Evolutionary conservation across 2,329 filamentous ascomycete genomes (phyloP), one percentile per base, ranked within the genome.

Genomic region (Exophiala spinifera): DNA sequence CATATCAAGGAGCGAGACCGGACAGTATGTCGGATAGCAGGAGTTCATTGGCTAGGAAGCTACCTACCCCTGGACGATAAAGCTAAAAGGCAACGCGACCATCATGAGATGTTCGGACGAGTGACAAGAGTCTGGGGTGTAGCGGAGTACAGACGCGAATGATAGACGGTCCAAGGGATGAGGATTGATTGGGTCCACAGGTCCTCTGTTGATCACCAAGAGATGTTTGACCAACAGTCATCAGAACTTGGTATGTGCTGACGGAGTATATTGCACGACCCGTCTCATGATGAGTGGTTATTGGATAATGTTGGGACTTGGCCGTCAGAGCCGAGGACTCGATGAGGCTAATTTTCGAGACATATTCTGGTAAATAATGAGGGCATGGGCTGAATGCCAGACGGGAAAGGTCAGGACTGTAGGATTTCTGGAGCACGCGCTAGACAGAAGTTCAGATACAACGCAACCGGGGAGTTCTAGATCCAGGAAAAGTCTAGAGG

Each of bases 81-180:
- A 3, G 20, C 23, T 3, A 44, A 25, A 23, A 25, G 19, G 1
- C 42, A 25, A 44, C 42, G 37, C 47, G 34, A 40, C 8, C 15
- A 50, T 50, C 47, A 50, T 50, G 40, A 40, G 47, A 50, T 43
- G 37, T 23, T 50, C 37, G 37, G 40, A 33, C 36, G 47, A 50
- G 47, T 40, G 31, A 50, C 37, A 21, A 33, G 14, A 23, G 20
- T 25, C 42, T 44, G 42, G 42, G 42, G 5, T 44, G 42, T 44
- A 25, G 42, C 42, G 42, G 42, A 44, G 42, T 11, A 42, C 39
- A 20, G 39, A 13, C 14, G 15, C 17, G 39, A 19, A 17, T 21
- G 10, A 14, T 8, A 42, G 11, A 25, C 42, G 42, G 42, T 8
- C 42, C 20, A 25, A 25, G 42, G 42, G 42, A 28, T 11, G 20